Evolutionary conservation across 2,329 filamentous ascomycete species (phyloP).

Genomic region (Pezicula neosporulosa): DNA sequence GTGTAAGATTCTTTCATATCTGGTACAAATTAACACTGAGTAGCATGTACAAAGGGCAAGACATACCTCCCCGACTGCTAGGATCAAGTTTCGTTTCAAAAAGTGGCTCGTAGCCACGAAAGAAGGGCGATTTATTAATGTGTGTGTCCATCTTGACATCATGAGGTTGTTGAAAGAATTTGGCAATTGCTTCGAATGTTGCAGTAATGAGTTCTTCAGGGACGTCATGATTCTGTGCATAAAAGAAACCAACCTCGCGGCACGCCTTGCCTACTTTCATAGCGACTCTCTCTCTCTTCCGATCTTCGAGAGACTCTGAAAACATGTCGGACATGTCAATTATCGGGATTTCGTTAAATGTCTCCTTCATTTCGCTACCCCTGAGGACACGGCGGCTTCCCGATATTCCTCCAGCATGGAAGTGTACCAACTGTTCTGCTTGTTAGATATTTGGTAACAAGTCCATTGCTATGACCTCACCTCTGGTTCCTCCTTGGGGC

Average conservation of each 20-base stretch:
- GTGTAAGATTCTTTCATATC: too few species aligned
- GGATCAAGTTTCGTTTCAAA: too few species aligned
- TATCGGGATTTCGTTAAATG: neutral
- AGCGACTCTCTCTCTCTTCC: neutral
- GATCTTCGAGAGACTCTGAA: neutral
- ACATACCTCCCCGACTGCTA: too few species aligned
- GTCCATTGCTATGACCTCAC: neutral
- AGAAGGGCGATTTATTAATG: too few species aligned
- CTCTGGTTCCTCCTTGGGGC: neutral
- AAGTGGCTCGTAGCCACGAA: too few species aligned
- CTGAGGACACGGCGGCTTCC: conserved; percentile 9
- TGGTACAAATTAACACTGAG: too few species aligned
- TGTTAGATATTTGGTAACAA: neutral
- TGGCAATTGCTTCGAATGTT: conserved; percentile 8
- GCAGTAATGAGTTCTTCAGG: conserved; percentile 12
- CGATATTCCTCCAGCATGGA: conserved; percentile 2
- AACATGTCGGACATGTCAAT: neutral
- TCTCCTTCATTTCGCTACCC: conserved; percentile 4
- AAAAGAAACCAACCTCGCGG: conserved; percentile 34
- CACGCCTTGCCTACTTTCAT: neutral
- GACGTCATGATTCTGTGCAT: conserved; percentile 35
- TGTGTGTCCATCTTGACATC: conserved; percentile 34
- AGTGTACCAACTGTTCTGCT: neutral
- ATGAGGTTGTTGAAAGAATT: conserved; percentile 1
- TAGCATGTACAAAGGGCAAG: too few species aligned